phyloP scores from a whole-genome alignment of 192 early-diverging fungal species.

The Chytriomyces sp. region DNA sequence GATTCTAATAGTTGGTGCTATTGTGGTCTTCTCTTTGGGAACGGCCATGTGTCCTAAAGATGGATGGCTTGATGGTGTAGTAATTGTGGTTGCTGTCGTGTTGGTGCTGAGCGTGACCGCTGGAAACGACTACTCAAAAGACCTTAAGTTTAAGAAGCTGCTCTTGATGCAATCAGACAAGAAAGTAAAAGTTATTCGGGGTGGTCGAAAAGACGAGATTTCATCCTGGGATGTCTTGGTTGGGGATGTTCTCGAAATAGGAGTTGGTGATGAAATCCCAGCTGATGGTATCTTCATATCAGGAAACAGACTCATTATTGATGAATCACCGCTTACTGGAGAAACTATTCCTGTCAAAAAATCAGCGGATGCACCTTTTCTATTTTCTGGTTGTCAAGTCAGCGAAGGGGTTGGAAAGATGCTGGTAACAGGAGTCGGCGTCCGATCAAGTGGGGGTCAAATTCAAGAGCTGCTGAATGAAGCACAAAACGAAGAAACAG shows the following conservation, averaged over 20 bases:
- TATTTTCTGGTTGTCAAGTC: slow-evolving; percentile 61
- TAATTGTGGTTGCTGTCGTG: slow-evolving; percentile 60
- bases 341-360: slow-evolving; percentile 65
- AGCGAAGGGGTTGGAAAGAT: slow-evolving; percentile 57
- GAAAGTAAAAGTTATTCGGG: slow-evolving; percentile 54
- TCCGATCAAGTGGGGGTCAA: slow-evolving; percentile 54
- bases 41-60: slow-evolving; percentile 52
- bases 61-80: slow-evolving; percentile 60
- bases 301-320: slow-evolving; percentile 57
- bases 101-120: slow-evolving; percentile 61
- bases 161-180: slow-evolving; percentile 61
- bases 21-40: slow-evolving; percentile 52
- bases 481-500: slow-evolving; percentile 59
- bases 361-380: slow-evolving; percentile 44
- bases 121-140: slow-evolving; percentile 63
- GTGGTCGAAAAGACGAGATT: slow-evolving; percentile 53
- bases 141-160: slow-evolving; percentile 63
- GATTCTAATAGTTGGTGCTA: slow-evolving; percentile 57
- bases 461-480: slow-evolving; percentile 62
- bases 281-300: slow-evolving; percentile 57
- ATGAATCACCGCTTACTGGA: slow-evolving; percentile 63
- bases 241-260: slow-evolving; percentile 60
- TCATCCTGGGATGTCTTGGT: slow-evolving; percentile 60
- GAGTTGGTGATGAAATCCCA: slow-evolving; percentile 59
- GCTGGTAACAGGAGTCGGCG: slow-evolving; percentile 58